Evolutionary conservation across 441 rosid species (phyloP).

Genomic region (Macaranga tanarius): DNA sequence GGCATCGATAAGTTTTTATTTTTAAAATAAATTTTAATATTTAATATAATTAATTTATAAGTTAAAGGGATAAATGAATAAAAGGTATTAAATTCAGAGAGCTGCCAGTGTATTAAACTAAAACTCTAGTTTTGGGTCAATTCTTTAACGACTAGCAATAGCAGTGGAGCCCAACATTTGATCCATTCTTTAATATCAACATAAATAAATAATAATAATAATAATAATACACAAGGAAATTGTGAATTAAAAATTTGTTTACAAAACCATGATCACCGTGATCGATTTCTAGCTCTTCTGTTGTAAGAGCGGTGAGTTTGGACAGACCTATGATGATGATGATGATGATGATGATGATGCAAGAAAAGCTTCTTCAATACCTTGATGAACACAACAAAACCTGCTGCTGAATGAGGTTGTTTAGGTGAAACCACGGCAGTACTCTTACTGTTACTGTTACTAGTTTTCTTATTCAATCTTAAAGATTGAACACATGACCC

Average conservation of each 20-base stretch:
- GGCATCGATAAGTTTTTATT: no score
- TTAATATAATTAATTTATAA: no score
- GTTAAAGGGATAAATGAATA: no score
- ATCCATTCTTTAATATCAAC: not conserved
- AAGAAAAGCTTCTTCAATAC: slow-evolving; percentile 58
- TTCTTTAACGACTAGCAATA: no score
- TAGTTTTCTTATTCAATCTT: slow-evolving; percentile 26
- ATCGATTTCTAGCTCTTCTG: not conserved
- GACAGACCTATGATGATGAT: not conserved
- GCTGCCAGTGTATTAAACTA: no score
- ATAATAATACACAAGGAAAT: not conserved
- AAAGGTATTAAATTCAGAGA: no score
- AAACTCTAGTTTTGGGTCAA: no score
- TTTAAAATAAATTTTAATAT: no score
- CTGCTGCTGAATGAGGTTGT: slow-evolving; percentile 31
- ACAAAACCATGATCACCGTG: not conserved
- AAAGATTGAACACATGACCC: slow-evolving; percentile 9
- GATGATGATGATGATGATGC: slow-evolving; percentile 33
- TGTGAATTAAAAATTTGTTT: not conserved
- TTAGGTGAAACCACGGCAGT: slow-evolving; percentile 25
- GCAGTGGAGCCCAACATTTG: no score
- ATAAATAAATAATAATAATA: no score
- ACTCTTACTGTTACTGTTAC: not conserved
- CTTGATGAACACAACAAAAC: slow-evolving; percentile 46
- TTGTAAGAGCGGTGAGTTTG: not conserved